Percentiles rank a stretch among this genome's conserved stretches.
These are phyloP conservation scores for Liquidambar formosana DNA, from an alignment of 164 flowering plant genomes.

Conservation along the genomic window DNA sequence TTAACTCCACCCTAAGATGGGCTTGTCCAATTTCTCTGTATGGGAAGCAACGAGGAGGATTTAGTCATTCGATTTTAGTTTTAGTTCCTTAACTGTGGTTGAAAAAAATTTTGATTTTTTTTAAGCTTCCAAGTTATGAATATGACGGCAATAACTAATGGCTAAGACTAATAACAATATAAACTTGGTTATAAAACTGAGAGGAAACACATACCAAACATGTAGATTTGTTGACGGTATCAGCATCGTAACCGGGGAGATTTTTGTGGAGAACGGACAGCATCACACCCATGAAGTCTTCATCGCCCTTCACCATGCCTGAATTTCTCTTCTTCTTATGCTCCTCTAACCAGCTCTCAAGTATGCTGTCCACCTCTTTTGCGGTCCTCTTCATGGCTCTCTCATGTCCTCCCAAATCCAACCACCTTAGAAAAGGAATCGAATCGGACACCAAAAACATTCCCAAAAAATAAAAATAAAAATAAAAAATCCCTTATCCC, in stretches of 20 bases:
- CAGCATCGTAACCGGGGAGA: conserved; percentile 14
- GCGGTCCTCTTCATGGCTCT: conserved; percentile 35
- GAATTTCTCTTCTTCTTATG: conserved; percentile 10
- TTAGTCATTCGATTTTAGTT: no score
- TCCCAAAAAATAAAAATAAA: conserved; percentile 22
- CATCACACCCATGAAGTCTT: conserved; percentile 25
- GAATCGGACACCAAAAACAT: no score
- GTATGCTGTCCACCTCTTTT: conserved; percentile 23
- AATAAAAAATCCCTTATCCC: conserved; percentile 25
- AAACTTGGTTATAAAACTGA: no score
- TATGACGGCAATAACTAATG: no score
- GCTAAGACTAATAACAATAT: no score
- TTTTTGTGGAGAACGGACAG: conserved; percentile 5
- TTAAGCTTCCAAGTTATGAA: no score
- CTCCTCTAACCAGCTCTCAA: conserved; percentile 32
- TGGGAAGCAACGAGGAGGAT: no score
- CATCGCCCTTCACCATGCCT: not conserved
- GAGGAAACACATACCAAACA: conserved; percentile 26
- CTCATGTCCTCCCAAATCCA: conserved; percentile 38
- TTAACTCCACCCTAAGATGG: no score
- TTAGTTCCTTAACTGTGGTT: no score
- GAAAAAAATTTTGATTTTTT: no score
- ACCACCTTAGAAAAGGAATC: conserved; percentile 30
- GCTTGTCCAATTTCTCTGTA: no score
- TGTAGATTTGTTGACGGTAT: conserved; percentile 26